These are phyloP conservation scores for Phaeosphaeriaceae sp. DNA, from an alignment of 2,329 filamentous ascomycete species.

Conservation along the genomic window DNA sequence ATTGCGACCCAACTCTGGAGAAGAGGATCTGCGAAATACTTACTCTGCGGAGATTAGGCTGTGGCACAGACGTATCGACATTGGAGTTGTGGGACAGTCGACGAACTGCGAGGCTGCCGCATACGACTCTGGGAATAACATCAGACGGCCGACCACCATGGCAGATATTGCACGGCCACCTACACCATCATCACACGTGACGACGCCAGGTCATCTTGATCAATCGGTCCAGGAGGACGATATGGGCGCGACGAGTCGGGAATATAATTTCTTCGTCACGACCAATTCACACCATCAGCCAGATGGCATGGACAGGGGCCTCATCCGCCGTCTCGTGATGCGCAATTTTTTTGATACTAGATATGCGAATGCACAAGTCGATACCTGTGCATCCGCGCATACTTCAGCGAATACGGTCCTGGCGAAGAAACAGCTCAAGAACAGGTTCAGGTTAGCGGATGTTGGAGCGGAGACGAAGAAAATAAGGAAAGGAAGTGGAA, in stretches of 20 bases:
- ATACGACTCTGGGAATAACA: neutral
- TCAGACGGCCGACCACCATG: neutral
- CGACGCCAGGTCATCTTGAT: too few relatives aligned
- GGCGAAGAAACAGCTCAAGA: slow-evolving; percentile 27
- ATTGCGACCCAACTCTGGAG: neutral
- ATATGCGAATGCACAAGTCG: slow-evolving; percentile 4
- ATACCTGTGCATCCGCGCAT: slow-evolving; percentile 11
- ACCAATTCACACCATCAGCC: slow-evolving; percentile 31
- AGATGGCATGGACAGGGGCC: slow-evolving; percentile 23
- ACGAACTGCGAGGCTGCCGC: neutral
- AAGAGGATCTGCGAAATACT: neutral
- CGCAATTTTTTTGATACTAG: slow-evolving; percentile 35
- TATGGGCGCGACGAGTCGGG: slow-evolving; percentile 13
- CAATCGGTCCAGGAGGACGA: neutral
- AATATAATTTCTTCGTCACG: slow-evolving; percentile 38
- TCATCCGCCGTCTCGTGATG: slow-evolving; percentile 37
- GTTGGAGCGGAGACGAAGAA: slow-evolving; percentile 7
- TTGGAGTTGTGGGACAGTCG: neutral
- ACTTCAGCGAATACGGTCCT: slow-evolving; percentile 30
- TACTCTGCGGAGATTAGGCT: neutral
- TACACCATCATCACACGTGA: neutral
- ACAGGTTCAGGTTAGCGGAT: slow-evolving; percentile 29
- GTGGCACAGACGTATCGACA: neutral
- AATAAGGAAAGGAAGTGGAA: slow-evolving; percentile 1
- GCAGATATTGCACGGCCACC: neutral